phyloP scores from a whole-genome alignment of 495 filamentous ascomycete species.

The Daldinia bambusicola region DNA sequence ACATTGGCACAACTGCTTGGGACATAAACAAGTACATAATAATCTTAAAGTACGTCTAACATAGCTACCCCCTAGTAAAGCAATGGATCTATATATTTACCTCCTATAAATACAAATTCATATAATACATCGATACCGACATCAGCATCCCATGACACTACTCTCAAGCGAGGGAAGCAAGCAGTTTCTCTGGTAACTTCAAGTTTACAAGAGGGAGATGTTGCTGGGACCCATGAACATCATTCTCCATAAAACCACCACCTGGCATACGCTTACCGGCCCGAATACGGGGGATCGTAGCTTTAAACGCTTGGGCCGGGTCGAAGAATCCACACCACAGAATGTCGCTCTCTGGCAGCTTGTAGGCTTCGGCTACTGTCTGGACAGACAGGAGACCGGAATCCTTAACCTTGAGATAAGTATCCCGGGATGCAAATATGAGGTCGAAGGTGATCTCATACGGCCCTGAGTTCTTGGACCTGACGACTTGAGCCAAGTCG shows the following conservation, averaged over 20 bases:
- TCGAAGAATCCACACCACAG: conserved; percentile 57
- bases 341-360: conserved; percentile 50
- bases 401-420: conserved; percentile 51
- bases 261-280: conserved; percentile 32
- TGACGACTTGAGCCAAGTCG: conserved; percentile 56
- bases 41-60: not conserved
- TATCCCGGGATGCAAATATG: conserved; percentile 53
- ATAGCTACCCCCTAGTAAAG: no score
- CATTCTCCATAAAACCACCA: conserved; percentile 51
- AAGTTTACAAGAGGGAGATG: conserved; percentile 46
- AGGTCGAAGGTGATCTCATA: conserved; percentile 63
- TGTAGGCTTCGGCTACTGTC: conserved; percentile 48
- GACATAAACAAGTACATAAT: not conserved
- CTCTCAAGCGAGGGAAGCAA: conserved; percentile 18
- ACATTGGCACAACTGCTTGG: not conserved
- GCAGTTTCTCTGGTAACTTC: conserved; percentile 37
- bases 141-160: not conserved
- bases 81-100: no score
- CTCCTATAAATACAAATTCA: conserved; percentile 9
- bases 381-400: conserved; percentile 47
- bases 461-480: conserved; percentile 63
- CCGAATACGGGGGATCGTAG: conserved; percentile 51
- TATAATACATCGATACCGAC: not conserved
- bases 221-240: conserved; percentile 53
- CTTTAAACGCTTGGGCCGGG: conserved; percentile 57